phyloP scores from a whole-genome alignment of 2,329 filamentous ascomycete species.

The Ceratocystis papillata region DNA sequence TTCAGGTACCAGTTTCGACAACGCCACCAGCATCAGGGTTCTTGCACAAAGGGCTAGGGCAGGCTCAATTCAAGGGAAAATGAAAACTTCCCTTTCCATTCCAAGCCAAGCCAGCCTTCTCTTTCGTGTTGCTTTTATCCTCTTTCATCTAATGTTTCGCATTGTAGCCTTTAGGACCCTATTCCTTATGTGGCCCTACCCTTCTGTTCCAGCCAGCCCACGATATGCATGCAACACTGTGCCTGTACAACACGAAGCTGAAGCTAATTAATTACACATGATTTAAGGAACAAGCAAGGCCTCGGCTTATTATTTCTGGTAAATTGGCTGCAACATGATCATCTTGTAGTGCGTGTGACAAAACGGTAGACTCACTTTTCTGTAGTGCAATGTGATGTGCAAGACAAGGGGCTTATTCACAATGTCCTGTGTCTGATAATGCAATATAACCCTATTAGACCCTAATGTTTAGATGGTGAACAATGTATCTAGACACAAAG shows the following conservation, averaged over 20 bases:
- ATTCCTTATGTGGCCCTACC: not conserved
- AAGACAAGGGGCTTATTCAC: not conserved
- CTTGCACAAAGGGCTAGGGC: not conserved
- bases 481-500: no score
- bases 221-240: no score
- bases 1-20: constrained; percentile 3
- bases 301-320: not conserved
- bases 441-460: no score
- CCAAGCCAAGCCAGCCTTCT: not conserved
- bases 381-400: not conserved
- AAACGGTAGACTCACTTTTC: not conserved
- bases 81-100: constrained; percentile 7
- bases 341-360: not conserved
- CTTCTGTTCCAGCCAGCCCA: no score
- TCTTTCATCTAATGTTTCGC: constrained; percentile 4
- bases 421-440: no score
- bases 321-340: not conserved
- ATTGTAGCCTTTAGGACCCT: not conserved
- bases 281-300: not conserved
- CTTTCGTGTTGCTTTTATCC: not conserved
- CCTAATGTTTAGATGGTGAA: no score
- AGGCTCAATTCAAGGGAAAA: not conserved
- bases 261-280: not conserved
- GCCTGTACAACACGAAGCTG: not conserved
- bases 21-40: not conserved